Evolutionary conservation across 257 asterid species (phyloP), one percentile per base, ranked within the genome.

Genomic region (Galeopsis tetrahit): DNA sequence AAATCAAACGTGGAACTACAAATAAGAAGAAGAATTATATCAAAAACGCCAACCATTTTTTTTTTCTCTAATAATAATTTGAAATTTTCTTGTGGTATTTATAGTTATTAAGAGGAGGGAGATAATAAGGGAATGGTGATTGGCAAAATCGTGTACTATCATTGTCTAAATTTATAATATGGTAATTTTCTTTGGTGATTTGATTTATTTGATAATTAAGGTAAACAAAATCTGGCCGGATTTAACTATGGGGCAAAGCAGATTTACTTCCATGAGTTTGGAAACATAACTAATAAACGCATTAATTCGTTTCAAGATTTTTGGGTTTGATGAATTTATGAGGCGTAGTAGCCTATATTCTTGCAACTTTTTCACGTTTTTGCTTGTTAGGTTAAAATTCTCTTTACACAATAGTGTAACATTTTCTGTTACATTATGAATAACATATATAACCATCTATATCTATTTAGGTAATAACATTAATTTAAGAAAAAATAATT

Each of bases 191-290:
- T 21, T 21, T 21, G 28, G 28, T 21, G 28, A 21, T 21, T 66
- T 65, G 13, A n/a, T 60, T 33, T 2, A 59, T 33, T 33, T 33
- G 57, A 14, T 38, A 21, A 21, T 21, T 21, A 0, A 13, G 49
- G 35, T 48, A 40, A 28, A 17, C 59, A 1, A 79, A 64, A 69
- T 81, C 72, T 61, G 49, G 63, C 2, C 28, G 28, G 75, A 68
- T 31, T 48, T 33, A 49, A 73, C 51, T 63, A 33, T 69, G 74
- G 62, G 17, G 36, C 5, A 53, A 21, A 21, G n/a, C 15, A 44
- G 70, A 63, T 78, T 52, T 73, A 21, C 11, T 65, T 57, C 51
- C 65, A 34, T 57, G 52, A 21, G 3, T 7, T 44, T 32, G 43
- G 36, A 58, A 35, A 43, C 53, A 38, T 11, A 3, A 48, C n/a